Evolutionary conservation across 768 basidiomycete genomes (phyloP), one percentile per base, ranked within the genome.

Genomic region (Suillus sp.): DNA sequence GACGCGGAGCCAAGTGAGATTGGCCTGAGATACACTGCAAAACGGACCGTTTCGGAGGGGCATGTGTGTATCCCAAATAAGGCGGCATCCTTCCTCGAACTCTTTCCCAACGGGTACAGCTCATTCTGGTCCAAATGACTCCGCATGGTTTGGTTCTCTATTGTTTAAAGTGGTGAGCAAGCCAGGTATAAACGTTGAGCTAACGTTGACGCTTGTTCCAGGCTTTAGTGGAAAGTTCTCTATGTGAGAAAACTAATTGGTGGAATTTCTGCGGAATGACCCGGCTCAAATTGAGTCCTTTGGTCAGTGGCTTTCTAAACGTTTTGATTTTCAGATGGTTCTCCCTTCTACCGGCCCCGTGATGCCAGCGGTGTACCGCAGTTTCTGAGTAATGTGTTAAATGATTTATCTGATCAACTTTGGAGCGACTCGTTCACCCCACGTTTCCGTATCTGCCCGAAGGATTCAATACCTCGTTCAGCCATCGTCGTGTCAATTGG

Each of bases 1-100:
- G 27, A 40, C 27, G 35, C 37, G 56, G 56, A 57, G 38, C 38
- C 25, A 30, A 51, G 50, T 57, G 20, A 57, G 56, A 57, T 57
- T 57, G 56, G 16, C 56, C 38, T 57, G 25, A 40, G 55, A 56
- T 56, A 51, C 50, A 51, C 50, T 51, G 50, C 37, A 38, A 56
- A 27, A 18, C 37, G 55, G 55, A n/a, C 55, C 25, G 35, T 56
- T 35, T 56, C 14, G 54, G 35, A n/a, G 54, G 55, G 56, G 25
- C 51, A 53, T 34, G 30, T 27, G 30, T 27, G 20, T 53, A 30
- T 53, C 51, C 51, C 51, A 53, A 53, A 53, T 53, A 53, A 53
- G 51, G 32, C 30, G 51, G 32, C 30, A 32, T 32, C 32, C 51
- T 53, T 53, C 51, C 32, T 53, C 51, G 51, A 53, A 53, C 56